These are phyloP conservation scores for Saksenaea oblongispora DNA, from an alignment of 371 early-diverging fungal genomes.

Conservation along the genomic window DNA sequence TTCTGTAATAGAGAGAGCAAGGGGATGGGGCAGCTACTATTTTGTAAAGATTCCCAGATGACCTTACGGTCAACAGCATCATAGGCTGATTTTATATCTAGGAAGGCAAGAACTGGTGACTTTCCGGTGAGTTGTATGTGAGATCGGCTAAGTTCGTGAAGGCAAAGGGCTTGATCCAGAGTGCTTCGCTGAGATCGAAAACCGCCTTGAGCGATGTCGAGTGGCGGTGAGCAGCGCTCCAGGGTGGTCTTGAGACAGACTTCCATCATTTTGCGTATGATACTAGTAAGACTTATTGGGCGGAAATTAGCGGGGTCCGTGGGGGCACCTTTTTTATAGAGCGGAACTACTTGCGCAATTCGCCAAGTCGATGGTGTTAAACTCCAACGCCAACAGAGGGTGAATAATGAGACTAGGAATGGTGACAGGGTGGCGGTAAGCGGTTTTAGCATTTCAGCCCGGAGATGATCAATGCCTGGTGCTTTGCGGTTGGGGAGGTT, in stretches of 20 bases:
- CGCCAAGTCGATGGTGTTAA: slow-evolving; percentile 8
- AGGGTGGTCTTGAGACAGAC: slow-evolving; percentile 1
- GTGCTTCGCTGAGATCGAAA: slow-evolving; percentile 27
- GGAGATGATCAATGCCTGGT: slow-evolving; percentile 23
- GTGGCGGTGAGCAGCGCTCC: background rate
- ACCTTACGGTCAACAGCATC: slow-evolving; percentile 15
- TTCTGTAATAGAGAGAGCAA: slow-evolving; percentile 4
- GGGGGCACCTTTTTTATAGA: slow-evolving; percentile 12
- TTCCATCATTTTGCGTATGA: slow-evolving; percentile 20
- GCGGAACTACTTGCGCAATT: slow-evolving; percentile 11
- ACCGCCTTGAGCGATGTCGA: slow-evolving; percentile 34
- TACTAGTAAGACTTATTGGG: slow-evolving; percentile 21
- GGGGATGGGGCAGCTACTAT: background rate
- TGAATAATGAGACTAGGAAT: slow-evolving; percentile 6
- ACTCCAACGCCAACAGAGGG: slow-evolving; percentile 12
- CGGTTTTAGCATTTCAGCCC: slow-evolving; percentile 23
- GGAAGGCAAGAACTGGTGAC: slow-evolving; percentile 16
- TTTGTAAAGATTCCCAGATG: slow-evolving; percentile 13
- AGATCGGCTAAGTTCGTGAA: slow-evolving; percentile 16
- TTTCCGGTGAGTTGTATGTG: background rate
- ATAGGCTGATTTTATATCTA: slow-evolving; percentile 29
- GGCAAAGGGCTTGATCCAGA: slow-evolving; percentile 30
- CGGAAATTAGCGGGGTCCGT: slow-evolving; percentile 18
- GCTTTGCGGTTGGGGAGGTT: slow-evolving; percentile 15
- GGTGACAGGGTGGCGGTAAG: background rate